A percentile compares a stretch with the other conserved stretches of the same genome.
Conservation (phyloP, 2,329 filamentous ascomycete species). For the Colletotrichum sp. region DNA sequence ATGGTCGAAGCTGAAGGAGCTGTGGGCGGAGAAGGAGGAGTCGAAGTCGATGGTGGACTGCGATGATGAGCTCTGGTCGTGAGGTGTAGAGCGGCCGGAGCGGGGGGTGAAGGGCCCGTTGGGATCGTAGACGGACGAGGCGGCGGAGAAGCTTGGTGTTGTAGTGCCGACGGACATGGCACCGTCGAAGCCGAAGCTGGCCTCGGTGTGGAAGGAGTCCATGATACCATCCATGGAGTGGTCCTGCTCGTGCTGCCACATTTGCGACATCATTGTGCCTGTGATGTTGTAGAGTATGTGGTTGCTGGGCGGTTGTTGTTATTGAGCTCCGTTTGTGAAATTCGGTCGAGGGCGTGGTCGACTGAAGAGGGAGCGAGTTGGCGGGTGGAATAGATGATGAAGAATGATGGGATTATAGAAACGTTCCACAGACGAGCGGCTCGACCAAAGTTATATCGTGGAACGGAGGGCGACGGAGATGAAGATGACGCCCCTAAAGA, state of each 20-base stretch:
- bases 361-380: slow-evolving; percentile 20
- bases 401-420: slow-evolving; percentile 24
- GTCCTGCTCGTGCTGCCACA: slow-evolving; percentile 18
- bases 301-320: slow-evolving; percentile 8
- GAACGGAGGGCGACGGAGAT: slow-evolving; percentile 37
- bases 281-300: slow-evolving; percentile 8
- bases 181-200: slow-evolving; percentile 20
- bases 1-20: slow-evolving; percentile 25
- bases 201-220: slow-evolving; percentile 19
- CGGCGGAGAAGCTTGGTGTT: slow-evolving; percentile 28
- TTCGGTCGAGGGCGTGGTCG: slow-evolving; percentile 10
- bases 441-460: slow-evolving; percentile 45
- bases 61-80: slow-evolving; percentile 26
- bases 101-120: slow-evolving; percentile 50
- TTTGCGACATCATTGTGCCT: slow-evolving; percentile 18
- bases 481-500: slow-evolving; percentile 28
- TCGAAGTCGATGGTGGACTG: slow-evolving; percentile 41
- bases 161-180: slow-evolving; percentile 18
- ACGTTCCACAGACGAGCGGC: slow-evolving; percentile 35
- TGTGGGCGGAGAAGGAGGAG: slow-evolving; percentile 30
- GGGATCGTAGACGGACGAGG: slow-evolving; percentile 43
- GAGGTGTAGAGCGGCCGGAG: slow-evolving; percentile 48
- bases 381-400: slow-evolving; percentile 16
- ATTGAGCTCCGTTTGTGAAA: not conserved
- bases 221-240: slow-evolving; percentile 20